Evolutionary conservation across 352 stramenopile species (phyloP), one percentile per base, ranked within the genome.

Genomic region (Phytopythium delawarense): DNA sequence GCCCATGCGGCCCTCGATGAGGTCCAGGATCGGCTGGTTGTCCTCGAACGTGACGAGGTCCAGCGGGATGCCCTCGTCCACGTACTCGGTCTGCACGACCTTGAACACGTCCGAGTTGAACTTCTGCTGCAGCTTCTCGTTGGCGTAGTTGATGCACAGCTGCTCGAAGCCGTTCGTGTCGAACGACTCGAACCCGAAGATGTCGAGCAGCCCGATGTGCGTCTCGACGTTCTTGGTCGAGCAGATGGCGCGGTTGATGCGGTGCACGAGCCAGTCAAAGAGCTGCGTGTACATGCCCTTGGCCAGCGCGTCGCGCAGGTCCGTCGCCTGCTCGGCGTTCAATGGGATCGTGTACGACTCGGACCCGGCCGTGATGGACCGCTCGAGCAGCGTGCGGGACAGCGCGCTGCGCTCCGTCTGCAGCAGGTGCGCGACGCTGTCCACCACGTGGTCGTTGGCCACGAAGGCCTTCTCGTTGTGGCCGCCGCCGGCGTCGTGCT

Each of bases 121-220:
- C 67, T 92, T 89, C 57, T 90, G 78, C 70, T 97, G 90, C 11
- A 97, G 76, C 71, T 94, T 94, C 61, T 97, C 89, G 69, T 97
- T 97, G 12, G 81, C 87, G 61, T 91, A 97, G 78, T 97, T 97
- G 66, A 97, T 97, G 68, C 89, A 97, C 32, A 97, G 72, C 70
- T 98, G 93, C 65, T 97, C 87, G 48, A 97, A 97, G 30, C 75
- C 85, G 63, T 93, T 92, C 45, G 74, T 78, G 40, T 96, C 73
- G 59, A 98, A 98, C 53, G 76, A 89, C 73, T 99, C 96, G 64
- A 99, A 99, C 15, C 96, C 94, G 70, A 98, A 98, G 63, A 99
- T 98, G 74, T 99, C 96, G 21, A 98, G 73, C 59, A 98, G 70
- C 61, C 91, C 89, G 67, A 98, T 98, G 72, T 91, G 81, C 20